A percentile compares a stretch with the other conserved stretches of the same genome.
These are phyloP conservation scores for Babesia bovis DNA, from an alignment of 169 alveolate genomes.

Conservation along the genomic window DNA sequence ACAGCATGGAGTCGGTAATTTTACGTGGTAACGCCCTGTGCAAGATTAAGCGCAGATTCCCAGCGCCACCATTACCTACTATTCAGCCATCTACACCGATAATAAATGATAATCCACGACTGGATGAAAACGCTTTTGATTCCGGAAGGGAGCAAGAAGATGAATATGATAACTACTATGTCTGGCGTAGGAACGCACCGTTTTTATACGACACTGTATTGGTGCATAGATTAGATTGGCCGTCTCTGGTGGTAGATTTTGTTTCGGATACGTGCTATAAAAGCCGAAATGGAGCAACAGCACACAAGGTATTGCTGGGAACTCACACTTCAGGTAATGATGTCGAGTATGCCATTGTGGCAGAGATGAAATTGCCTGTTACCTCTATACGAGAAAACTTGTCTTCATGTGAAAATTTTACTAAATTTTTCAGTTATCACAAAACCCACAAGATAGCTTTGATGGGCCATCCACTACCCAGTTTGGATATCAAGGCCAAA, in stretches of 20 bases:
- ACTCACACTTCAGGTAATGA: conserved; percentile 92
- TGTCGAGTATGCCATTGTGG: conserved; percentile 86
- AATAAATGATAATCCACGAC: background rate
- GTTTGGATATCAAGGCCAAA: conserved; percentile 82
- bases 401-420: conserved; percentile 75
- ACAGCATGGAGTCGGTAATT: conserved; percentile 59
- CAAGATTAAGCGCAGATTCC: conserved; percentile 49
- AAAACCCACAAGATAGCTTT: conserved; percentile 14
- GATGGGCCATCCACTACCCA: conserved; percentile 51
- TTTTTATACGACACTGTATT: conserved; percentile 90
- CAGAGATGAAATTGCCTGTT: conserved; percentile 79
- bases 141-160: conserved; percentile 41
- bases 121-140: background rate
- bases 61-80: conserved; percentile 11
- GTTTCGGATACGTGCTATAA: conserved; percentile 70
- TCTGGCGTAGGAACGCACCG: conserved; percentile 95
- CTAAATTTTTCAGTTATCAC: conserved; percentile 64
- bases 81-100: background rate
- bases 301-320: conserved; percentile 87
- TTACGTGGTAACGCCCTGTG: conserved; percentile 54
- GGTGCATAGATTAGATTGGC: conserved; percentile 95
- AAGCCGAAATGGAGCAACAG: conserved; percentile 69
- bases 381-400: conserved; percentile 66
- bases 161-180: conserved; percentile 60
- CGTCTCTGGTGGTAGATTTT: conserved; percentile 88